A percentile compares a stretch with the other conserved stretches of the same genome.
These are phyloP conservation scores for Mollisiaceae sp. DNA, from an alignment of 2,329 filamentous ascomycete genomes.

Conservation along the genomic window DNA sequence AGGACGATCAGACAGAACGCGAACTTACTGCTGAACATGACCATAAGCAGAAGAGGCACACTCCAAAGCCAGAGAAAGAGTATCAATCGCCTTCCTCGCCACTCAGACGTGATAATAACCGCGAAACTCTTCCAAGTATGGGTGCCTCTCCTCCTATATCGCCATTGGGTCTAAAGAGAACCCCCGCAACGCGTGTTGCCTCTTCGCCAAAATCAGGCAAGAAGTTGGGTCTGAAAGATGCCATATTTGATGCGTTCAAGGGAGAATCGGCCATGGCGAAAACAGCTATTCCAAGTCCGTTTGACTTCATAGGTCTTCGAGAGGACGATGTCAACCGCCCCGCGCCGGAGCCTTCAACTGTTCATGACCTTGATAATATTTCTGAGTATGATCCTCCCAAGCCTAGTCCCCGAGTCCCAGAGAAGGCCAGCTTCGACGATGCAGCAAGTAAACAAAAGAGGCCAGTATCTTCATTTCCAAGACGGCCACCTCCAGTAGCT, in stretches of 20 bases:
- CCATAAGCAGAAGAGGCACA: slow-evolving; percentile 21
- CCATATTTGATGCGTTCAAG: slow-evolving; percentile 65
- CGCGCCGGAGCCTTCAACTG: slow-evolving; percentile 19
- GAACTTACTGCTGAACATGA: slow-evolving; percentile 28
- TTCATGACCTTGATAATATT: slow-evolving; percentile 18
- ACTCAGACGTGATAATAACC: slow-evolving; percentile 29
- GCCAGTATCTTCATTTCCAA: slow-evolving; percentile 26
- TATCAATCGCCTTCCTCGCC: slow-evolving; percentile 39
- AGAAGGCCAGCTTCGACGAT: slow-evolving; percentile 22
- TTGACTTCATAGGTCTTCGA: slow-evolving; percentile 33
- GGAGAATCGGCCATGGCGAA: slow-evolving; percentile 57
- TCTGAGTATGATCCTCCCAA: slow-evolving; percentile 19
- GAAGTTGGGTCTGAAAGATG: slow-evolving; percentile 61
- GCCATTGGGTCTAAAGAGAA: slow-evolving; percentile 56
- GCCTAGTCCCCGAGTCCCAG: slow-evolving; percentile 20
- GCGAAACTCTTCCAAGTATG: slow-evolving; percentile 40
- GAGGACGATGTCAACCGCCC: slow-evolving; percentile 31
- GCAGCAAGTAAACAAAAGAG: slow-evolving; percentile 23
- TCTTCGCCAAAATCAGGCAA: slow-evolving; percentile 54
- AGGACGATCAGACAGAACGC: slow-evolving; percentile 31
- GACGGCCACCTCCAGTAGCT: slow-evolving; percentile 33
- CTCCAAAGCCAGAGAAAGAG: slow-evolving; percentile 32
- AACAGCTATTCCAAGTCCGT: slow-evolving; percentile 30
- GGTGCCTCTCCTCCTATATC: slow-evolving; percentile 33
- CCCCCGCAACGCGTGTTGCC: slow-evolving; percentile 57